Conservation (phyloP, 768 basidiomycete genomes). For the Leucosporidium scottii region DNA sequence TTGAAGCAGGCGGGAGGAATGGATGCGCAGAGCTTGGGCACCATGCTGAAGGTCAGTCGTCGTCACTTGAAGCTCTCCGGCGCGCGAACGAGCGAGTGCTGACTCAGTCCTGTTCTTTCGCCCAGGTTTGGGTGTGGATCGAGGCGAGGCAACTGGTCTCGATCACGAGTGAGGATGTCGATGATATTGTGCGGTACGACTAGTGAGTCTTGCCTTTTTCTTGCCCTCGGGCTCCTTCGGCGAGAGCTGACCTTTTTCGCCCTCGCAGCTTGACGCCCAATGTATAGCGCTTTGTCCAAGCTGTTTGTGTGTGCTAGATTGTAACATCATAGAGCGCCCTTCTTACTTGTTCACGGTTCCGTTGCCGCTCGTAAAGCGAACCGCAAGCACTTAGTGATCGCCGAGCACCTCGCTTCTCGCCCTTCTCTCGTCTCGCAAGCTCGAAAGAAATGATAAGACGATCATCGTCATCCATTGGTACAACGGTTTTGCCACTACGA, state of each 20-base stretch:
- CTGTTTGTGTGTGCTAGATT: no score
- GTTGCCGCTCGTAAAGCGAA: no score
- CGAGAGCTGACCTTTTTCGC: neutral
- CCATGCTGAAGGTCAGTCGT: constrained; percentile 71
- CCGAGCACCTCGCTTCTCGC: no score
- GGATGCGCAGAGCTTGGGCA: constrained; percentile 56
- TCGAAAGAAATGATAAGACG: no score
- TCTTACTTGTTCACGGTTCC: no score
- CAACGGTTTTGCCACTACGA: no score
- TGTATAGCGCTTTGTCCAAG: neutral
- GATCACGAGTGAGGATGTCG: constrained; percentile 67
- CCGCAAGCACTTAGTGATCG: no score
- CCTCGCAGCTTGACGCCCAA: neutral
- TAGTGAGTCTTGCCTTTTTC: constrained; percentile 38
- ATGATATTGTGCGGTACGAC: constrained; percentile 80
- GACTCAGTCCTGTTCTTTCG: constrained; percentile 7
- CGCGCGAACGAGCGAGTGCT: neutral
- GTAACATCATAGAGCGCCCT: no score
- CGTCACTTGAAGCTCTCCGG: neutral
- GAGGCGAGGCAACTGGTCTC: constrained; percentile 84
- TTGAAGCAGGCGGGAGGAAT: constrained; percentile 20
- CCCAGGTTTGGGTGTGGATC: constrained; percentile 81
- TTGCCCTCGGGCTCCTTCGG: neutral
- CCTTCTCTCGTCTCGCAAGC: no score
- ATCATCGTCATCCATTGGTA: no score